Evolutionary conservation across 1,284 basidiomycete genomes (phyloP).

Genomic region (Kwoniella shivajii): DNA sequence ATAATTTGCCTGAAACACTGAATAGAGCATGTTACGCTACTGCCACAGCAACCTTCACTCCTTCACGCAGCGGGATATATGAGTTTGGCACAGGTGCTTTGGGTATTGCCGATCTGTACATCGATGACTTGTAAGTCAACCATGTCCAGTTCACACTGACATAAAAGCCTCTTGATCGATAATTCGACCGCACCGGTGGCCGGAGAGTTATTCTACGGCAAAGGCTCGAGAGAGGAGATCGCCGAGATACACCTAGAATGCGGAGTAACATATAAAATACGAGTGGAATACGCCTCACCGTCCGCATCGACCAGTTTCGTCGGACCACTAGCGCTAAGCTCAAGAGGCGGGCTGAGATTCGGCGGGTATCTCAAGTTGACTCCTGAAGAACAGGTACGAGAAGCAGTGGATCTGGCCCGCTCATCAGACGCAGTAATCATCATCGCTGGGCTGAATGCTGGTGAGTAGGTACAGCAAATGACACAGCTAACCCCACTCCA

Average conservation of each 20-base stretch:
- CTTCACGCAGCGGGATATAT: neutral
- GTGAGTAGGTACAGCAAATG: neutral
- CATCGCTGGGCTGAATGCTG: constrained; percentile 27
- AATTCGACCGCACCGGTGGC: constrained; percentile 8
- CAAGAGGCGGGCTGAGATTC: constrained; percentile 12
- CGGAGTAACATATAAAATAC: constrained; percentile 2
- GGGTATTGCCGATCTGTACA: constrained; percentile 5
- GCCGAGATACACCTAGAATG: constrained; percentile 2
- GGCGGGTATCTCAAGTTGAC: constrained; percentile 11
- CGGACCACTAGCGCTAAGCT: constrained; percentile 1
- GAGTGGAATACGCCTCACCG: constrained; percentile 8
- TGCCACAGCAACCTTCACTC: constrained; percentile 4
- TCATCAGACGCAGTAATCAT: constrained; percentile 25
- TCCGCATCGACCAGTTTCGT: constrained; percentile 7
- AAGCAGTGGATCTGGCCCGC: constrained; percentile 32
- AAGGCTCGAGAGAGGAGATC: constrained; percentile 8
- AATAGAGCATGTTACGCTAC: constrained; percentile 9
- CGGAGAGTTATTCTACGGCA: constrained; percentile 10
- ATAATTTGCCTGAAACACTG: constrained; percentile 7
- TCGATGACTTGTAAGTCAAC: constrained; percentile 5
- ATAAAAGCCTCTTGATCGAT: constrained; percentile 5
- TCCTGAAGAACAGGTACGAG: constrained; percentile 15
- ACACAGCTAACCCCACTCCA: neutral
- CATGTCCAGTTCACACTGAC: neutral
- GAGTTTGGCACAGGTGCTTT: constrained; percentile 7